phyloP scores from a whole-genome alignment of 345 rosid genomes.

The Lagerstroemia speciosa region DNA sequence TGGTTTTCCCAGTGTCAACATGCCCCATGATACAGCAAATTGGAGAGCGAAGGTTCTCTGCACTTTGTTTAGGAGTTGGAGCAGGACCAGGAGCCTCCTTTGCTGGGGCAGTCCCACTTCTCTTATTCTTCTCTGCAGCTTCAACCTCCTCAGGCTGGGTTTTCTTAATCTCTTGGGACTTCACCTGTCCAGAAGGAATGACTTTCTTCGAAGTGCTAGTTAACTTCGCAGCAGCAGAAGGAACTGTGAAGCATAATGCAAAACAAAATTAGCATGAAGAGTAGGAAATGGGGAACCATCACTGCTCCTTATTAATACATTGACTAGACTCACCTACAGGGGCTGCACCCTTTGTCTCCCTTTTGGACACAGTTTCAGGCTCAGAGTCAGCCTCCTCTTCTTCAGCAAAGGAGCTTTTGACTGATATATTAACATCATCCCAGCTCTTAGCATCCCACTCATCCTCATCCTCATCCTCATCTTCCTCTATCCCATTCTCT shows the following conservation, averaged over 20 bases:
- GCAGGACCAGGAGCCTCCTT: conserved; percentile 25
- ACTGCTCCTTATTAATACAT: conserved; percentile 6
- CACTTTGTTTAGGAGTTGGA: conserved; percentile 30
- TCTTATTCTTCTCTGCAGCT: conserved; percentile 21
- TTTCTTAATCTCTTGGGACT: conserved; percentile 24
- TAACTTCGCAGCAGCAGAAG: conserved; percentile 26
- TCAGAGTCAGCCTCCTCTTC: conserved; percentile 55
- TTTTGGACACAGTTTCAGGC: conserved; percentile 43
- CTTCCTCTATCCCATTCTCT: conserved; percentile 62
- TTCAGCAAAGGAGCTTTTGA: conserved; percentile 84
- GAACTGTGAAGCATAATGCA: conserved; percentile 6
- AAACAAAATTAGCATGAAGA: background rate
- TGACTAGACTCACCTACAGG: conserved; percentile 16
- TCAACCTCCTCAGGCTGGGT: conserved; percentile 26
- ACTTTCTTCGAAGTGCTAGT: conserved; percentile 23
- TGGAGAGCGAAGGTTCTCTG: conserved; percentile 70
- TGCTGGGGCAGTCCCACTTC: conserved; percentile 26
- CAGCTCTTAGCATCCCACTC: conserved; percentile 98
- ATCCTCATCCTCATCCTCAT: conserved; percentile 48
- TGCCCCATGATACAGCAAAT: conserved; percentile 99
- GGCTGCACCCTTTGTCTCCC: conserved; percentile 33
- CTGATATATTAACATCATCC: conserved; percentile 74
- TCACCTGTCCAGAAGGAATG: conserved; percentile 16
- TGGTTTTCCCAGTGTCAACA: conserved; percentile 97
- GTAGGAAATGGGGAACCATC: background rate